Evolutionary conservation across 2,329 filamentous ascomycete genomes (phyloP).

Genomic region (Arthrobotrys conoides): DNA sequence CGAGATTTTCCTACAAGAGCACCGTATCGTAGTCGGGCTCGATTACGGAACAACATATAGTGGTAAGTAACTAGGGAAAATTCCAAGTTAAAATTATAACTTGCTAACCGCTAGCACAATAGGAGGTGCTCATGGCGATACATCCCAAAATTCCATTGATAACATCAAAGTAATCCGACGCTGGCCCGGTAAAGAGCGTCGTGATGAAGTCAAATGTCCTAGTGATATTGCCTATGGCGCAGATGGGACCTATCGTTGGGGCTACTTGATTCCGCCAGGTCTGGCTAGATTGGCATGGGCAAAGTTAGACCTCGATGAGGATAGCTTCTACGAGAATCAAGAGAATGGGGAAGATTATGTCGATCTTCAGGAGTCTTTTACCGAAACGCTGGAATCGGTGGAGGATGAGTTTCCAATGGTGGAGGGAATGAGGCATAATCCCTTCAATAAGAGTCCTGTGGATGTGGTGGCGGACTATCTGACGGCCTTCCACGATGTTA

Average conservation of each 20-base stretch:
- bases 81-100: not conserved
- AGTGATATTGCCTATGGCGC: constrained; percentile 55
- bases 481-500: constrained; percentile 70
- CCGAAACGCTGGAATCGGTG: constrained; percentile 22
- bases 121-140: constrained; percentile 52
- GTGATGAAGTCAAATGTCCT: constrained; percentile 56
- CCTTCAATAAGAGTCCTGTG: constrained; percentile 62
- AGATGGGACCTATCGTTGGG: constrained; percentile 48
- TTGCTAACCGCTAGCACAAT: not conserved
- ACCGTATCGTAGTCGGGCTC: constrained; percentile 57
- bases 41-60: constrained; percentile 59
- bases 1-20: constrained; percentile 45
- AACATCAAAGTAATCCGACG: constrained; percentile 53
- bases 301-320: constrained; percentile 58
- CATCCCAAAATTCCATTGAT: constrained; percentile 56
- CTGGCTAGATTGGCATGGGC: constrained; percentile 45
- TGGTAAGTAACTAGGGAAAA: constrained; percentile 32
- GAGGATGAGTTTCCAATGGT: constrained; percentile 54
- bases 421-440: constrained; percentile 52
- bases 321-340: constrained; percentile 58
- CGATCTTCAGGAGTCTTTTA: constrained; percentile 41
- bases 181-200: constrained; percentile 56
- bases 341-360: constrained; percentile 46
- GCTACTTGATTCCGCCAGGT: constrained; percentile 45
- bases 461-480: constrained; percentile 70